Evolutionary conservation across 192 early-diverging fungal species (phyloP), one percentile per base, ranked within the genome.

Genomic region (Hyaloraphidium curvatum): DNA sequence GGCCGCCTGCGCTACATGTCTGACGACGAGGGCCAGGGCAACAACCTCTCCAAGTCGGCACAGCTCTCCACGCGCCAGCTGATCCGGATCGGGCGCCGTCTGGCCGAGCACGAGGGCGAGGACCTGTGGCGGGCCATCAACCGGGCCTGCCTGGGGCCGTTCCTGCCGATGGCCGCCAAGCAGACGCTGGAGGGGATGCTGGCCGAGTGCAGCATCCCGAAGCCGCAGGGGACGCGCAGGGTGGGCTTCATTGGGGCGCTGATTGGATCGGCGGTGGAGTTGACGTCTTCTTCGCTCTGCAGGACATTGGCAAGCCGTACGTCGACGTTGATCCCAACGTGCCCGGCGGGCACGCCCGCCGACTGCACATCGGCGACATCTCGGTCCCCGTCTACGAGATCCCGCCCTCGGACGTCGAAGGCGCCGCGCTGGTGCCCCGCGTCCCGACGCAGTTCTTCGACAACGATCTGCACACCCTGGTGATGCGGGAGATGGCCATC

Each of bases 401-500:
- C 19, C 14, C 14, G 7, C 17, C 14, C 4, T 25, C 17, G 19
- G 43, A 48, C 19, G 17, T 25, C 9, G 43, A 48, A 25, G 43
- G 43, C 23, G 25, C 17, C 43, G 43, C 43, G 9, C 43, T 48
- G 14, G 43, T 48, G 14, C 43, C 43, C 5, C 43, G 43, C 19
- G 43, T 48, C 17, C 43, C 43, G 23, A 21, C 43, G 23, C 57
- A 75, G 22, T 87, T 85, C 62, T 79, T 74, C 53, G 82, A 85
- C 52, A 87, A 87, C 60, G 75, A 76, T 22, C 69, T 69, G 28
- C 85, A 87, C 37, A 79, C 74, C 4, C 63, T 71, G 26, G 72
- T 85, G 43, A 55, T 87, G 53, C 67, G 68, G 54, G 81, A 87
- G 50, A 82, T 87, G 73, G 67, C 80, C 30, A 78, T 81, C 60